phyloP scores from a whole-genome alignment of 2,329 filamentous ascomycete species.

The Talaromyces sp. region DNA sequence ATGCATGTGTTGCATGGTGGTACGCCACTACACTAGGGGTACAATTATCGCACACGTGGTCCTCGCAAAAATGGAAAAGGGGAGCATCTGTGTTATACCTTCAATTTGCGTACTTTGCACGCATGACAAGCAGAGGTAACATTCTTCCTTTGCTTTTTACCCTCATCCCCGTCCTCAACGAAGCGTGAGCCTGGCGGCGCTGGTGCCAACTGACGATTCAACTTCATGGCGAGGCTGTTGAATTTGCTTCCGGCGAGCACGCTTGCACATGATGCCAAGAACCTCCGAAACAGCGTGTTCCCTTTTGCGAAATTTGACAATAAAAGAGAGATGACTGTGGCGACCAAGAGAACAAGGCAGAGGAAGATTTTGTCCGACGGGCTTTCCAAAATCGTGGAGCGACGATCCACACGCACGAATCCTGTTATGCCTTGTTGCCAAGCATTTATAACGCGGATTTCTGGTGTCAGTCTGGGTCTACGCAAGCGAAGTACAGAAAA shows the following conservation, averaged over 20 bases:
- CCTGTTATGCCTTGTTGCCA: not conserved
- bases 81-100: conserved; percentile 4
- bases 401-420: not conserved
- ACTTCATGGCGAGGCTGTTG: conserved; percentile 3
- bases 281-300: not conserved
- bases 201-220: not conserved
- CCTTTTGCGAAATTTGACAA: not conserved
- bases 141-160: conserved; percentile 8
- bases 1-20: conserved; percentile 7
- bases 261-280: conserved; percentile 3
- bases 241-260: not conserved
- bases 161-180: not conserved
- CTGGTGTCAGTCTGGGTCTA: not conserved
- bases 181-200: not conserved
- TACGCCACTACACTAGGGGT: conserved; percentile 7
- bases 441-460: not conserved
- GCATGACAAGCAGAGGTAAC: conserved; percentile 9
- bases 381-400: not conserved
- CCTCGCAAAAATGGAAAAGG: not conserved
- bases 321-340: not conserved
- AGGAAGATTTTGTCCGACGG: not conserved
- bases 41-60: not conserved
- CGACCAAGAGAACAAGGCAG: not conserved
- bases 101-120: conserved; percentile 9
- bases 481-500: not conserved